Base-by-base conservation (phyloP, 139 green algal species). In the Ostreobium quekettii region DNA sequence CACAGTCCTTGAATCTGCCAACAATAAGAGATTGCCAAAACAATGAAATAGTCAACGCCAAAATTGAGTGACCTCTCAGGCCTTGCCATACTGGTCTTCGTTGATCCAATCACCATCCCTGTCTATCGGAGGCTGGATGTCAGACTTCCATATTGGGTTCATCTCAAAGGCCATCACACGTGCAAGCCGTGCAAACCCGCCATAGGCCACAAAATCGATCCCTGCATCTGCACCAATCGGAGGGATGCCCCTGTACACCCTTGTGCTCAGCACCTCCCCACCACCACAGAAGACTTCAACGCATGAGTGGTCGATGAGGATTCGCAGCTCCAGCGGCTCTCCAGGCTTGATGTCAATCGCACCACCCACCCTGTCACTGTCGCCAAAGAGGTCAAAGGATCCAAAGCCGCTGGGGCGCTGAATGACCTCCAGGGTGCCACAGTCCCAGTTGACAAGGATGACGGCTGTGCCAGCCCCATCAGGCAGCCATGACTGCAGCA, bases 401-500 rank as follows among this genome's bases (percentile, higher is more conserved):
- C 8, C 7, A 56, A n/a, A 19, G n/a, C 26, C 60, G n/a, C 35
- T 49, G 26, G 56, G 28, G 11, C 33, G 19, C 26, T 19, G 11
- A 15, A 76, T 64, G 47, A 76, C 73, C 61, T 87, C 81, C 30
- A 88, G 64, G 4, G 67, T 49, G 36, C 49, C 73, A 2, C 28
- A 31, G 24, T 78, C 64, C 75, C 76, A 89, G 68, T 82, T 59
- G 63, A 75, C 79, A 5, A 85, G 42, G 3, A 89, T 65, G 35
- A 75, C 83, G 0, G 90, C 89, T 26, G 73, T 73, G 2, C 89
- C 90, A 26, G 91, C 83, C 1, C 74, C 78, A 15, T 74, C 83
- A 4, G 78, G 74, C n/a, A 80, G 62, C 84, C 87, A 92, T 5
- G 73, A 82, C 37, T 70, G 71, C 2, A 93, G 67, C 66, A 95